Evolutionary conservation across 1,139 yeast species (phyloP), one percentile per base, ranked within the genome.

Genomic region (Ogataea hybrid): DNA sequence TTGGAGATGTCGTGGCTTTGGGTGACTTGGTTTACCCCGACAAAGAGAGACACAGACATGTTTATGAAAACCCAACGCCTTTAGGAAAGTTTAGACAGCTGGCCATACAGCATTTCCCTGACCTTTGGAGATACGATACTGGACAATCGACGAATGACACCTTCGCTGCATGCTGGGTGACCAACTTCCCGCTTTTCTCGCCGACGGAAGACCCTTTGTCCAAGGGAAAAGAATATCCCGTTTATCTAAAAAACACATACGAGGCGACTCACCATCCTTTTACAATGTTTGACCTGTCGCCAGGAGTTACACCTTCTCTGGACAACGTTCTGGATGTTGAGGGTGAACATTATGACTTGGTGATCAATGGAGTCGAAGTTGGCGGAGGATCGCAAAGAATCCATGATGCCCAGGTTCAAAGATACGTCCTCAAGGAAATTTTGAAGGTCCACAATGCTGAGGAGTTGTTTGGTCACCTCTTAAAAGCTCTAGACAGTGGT

Each of bases 251-350:
- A 28, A 43, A 57, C 1, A 56, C 61, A 5, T 72, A 71, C 41
- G 80, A 76, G 39, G 77, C 97, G 0, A 90, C 97, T 0, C 98
- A 92, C 60, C 98, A 92, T 61, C 98, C 98, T 6, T 92, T 92
- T 64, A 92, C 98, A 0, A 92, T 92, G 97, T 86, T 84, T 10
- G 39, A 36, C 21, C 14, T 36, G 17, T 6, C 11, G 5, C 39
- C 30, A n/a, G 34, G 34, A 5, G 7, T 30, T 14, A 23, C 9
- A 23, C 39, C 39, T 9, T 23, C 39, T 10, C 12, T 12, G 23
- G 34, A 22, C n/a, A 36, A 29, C 17, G 32, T 30, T 4, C 64
- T 87, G 34, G 58, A 66, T 25, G 92, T 84, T 1, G 73, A 79
- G 37, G 98, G 97, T 11, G 94, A 87, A 56, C 98, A 94, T 62